Evolutionary conservation across 345 rosid genomes (phyloP).

Genomic region (Odontarrhena argentea): DNA sequence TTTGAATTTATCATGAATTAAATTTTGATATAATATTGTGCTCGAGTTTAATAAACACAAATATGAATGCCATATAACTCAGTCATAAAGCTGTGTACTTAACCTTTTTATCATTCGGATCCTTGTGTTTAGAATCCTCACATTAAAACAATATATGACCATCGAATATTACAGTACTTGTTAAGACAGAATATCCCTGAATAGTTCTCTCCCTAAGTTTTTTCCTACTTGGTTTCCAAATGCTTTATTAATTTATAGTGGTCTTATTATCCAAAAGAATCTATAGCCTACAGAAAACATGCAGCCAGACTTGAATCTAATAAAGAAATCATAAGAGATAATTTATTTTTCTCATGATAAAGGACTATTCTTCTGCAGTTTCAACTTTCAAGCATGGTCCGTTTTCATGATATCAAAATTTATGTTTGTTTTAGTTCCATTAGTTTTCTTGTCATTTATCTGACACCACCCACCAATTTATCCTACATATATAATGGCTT

Average conservation of each 20-base stretch:
- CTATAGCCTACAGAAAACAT: not conserved
- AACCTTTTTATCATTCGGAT: no score
- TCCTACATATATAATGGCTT: not conserved
- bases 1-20: no score
- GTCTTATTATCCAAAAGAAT: conserved; percentile 16
- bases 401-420: not conserved
- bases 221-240: not conserved
- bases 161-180: not conserved
- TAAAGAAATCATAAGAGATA: not conserved
- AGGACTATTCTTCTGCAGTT: conserved; percentile 11
- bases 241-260: not conserved
- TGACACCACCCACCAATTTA: conserved; percentile 14
- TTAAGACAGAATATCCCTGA: not conserved
- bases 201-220: not conserved
- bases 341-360: not conserved
- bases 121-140: not conserved
- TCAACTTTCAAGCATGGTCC: conserved; percentile 5
- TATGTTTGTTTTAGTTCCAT: not conserved
- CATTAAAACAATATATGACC: not conserved
- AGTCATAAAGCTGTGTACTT: no score
- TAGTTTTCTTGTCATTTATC: not conserved
- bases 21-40: no score
- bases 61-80: no score
- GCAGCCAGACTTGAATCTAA: conserved; percentile 15
- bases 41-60: no score